Evolutionary conservation across 768 basidiomycete genomes (phyloP), one percentile per base, ranked within the genome.

Genomic region (Russula griseocarnosa): DNA sequence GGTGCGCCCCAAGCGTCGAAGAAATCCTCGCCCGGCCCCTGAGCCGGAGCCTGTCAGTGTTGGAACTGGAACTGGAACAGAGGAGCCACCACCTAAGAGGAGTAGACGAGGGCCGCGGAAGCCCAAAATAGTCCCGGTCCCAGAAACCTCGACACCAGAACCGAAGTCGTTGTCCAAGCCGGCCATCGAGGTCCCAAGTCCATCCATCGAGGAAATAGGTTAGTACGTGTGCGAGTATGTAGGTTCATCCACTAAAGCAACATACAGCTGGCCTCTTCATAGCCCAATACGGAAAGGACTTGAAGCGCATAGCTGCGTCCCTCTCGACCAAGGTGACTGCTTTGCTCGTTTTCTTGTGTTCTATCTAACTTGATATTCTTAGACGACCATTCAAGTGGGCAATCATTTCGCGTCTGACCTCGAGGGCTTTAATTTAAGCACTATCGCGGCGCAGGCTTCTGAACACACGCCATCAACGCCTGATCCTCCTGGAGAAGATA

Each of bases 181-280:
- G 22, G 40, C 36, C n/a, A 40, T 51, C 42, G 56, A 66, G 26
- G 32, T 2, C 16, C 49, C 64, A 26, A 26, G 24, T 49, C 49
- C 26, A 87, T 82, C 84, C 3, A 82, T 83, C 10, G 82, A 84
- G 40, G 89, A 92, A 69, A 85, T 84, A 77, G 78, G 85, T 85
- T 61, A 69, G 80, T 9, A 73, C 18, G 36, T 55, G 50, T 55
- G 28, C 61, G 50, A 18, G 32, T 22, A 55, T 30, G 30, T 13
- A 44, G 36, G 50, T 55, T 65, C 49, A 64, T 73, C 58, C 68
- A 62, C 58, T 58, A 46, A 58, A 18, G 40, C n/a, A 22, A 36
- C 56, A 44, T 22, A 34, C 30, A 36, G 63, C 52, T 84, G 83
- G 71, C 52, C 68, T 81, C 52, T 86, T 90, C 70, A 68, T 85